phyloP scores from a whole-genome alignment of 148 eudicot species.

The Camellia granthamiana region DNA sequence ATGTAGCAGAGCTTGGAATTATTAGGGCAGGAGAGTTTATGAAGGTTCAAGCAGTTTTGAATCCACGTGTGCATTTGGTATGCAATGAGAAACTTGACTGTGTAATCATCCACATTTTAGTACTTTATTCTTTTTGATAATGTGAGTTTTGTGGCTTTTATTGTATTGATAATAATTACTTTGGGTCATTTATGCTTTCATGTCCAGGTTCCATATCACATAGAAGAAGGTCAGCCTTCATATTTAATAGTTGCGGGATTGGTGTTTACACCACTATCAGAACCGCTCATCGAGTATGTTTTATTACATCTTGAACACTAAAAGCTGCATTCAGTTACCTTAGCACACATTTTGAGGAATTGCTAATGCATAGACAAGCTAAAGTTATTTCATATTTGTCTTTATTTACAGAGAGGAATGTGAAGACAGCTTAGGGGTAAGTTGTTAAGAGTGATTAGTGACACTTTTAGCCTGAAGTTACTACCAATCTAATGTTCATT shows the following conservation, averaged over 20 bases:
- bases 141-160: neutral
- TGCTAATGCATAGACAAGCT: conserved; percentile 10
- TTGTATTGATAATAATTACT: conserved; percentile 4
- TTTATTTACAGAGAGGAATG: conserved; percentile 70
- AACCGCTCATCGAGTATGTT: conserved; percentile 88
- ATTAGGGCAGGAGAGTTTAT: conserved; percentile 66
- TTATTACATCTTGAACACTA: neutral
- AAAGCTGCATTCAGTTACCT: neutral
- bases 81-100: conserved; percentile 12
- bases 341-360: neutral
- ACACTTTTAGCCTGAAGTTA: neutral
- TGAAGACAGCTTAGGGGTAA: conserved; percentile 90
- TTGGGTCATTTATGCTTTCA: conserved; percentile 6
- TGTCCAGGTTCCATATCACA: conserved; percentile 86
- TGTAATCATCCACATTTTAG: neutral
- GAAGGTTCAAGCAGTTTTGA: conserved; percentile 67
- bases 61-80: conserved; percentile 93
- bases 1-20: conserved; percentile 81
- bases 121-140: neutral
- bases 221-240: conserved; percentile 90
- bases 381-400: conserved; percentile 9
- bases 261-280: conserved; percentile 95
- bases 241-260: conserved; percentile 91
- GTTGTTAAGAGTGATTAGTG: conserved; percentile 18
- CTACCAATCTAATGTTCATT: neutral